Evolutionary conservation across 305 asterid species (phyloP), one percentile per base, ranked within the genome.

Genomic region (Rubia balearica): DNA sequence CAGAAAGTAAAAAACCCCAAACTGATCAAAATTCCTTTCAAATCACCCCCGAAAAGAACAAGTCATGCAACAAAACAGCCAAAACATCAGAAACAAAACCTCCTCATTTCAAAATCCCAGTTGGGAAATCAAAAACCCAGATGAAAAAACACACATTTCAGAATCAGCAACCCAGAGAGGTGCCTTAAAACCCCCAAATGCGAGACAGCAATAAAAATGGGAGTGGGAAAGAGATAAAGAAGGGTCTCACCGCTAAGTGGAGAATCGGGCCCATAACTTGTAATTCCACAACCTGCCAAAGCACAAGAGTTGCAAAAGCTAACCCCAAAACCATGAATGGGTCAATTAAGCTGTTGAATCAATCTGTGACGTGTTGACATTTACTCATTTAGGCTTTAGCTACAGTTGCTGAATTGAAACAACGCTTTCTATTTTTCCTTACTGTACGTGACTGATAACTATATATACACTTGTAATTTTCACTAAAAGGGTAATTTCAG

Each of bases 231-330:
- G n/a, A 45, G 76, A 67, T 48, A 55, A 61, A 74, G 74, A 69
- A 53, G 24, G 1, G 59, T 64, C 71, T 70, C 67, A 75, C 74
- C 74, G 36, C 12, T 60, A 24, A 71, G 82, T 79, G 82, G 82
- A 68, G 48, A 71, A 67, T 62, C 63, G 82, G 82, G 82, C 79
- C 82, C 82, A 75, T 78, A 72, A 40, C 9, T 61, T 57, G 73
- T 65, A 78, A 74, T 17, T 42, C 74, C 82, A 72, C 82, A 75
- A 71, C 69, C 60, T 71, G 72, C 79, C 82, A 79, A 63, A 71
- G 82, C 82, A 75, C 65, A 75, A 74, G 79, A 62, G 71, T 65
- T 43, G 65, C 27, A 66, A 70, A 72, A 59, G 56, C 61, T 38
- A 69, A 71, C 68, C 79, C 79, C 57, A 71, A 64, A 74, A 74